Evolutionary conservation across 306 rosid genomes (phyloP).

Genomic region (Gillenia trifoliata): DNA sequence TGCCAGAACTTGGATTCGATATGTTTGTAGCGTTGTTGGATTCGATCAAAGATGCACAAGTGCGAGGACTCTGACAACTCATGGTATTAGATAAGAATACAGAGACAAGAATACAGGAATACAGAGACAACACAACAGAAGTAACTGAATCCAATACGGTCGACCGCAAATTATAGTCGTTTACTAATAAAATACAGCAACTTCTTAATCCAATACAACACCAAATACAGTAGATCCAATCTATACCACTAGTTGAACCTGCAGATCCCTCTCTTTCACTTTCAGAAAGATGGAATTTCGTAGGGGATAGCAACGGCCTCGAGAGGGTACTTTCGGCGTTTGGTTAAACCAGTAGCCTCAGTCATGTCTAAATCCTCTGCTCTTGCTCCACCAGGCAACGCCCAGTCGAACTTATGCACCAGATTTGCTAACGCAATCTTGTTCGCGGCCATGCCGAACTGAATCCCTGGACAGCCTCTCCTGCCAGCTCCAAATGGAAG

Average conservation of each 20-base stretch:
- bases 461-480: constrained; percentile 26
- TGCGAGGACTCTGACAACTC: too few species aligned
- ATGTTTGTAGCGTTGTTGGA: neutral
- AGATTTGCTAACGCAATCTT: constrained; percentile 35
- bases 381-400: constrained; percentile 15
- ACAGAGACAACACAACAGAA: neutral
- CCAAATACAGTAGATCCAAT: neutral
- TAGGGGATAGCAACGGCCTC: neutral
- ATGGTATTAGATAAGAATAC: too few species aligned
- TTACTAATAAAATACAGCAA: neutral
- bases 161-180: neutral
- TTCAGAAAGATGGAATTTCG: neutral
- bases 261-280: neutral
- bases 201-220: neutral
- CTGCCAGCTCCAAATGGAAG: constrained; percentile 36
- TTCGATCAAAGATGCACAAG: neutral
- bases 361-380: constrained; percentile 31
- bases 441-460: constrained; percentile 17
- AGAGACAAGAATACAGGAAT: neutral
- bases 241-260: neutral
- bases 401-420: constrained; percentile 29
- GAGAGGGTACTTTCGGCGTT: constrained; percentile 29
- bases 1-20: neutral
- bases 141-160: neutral
- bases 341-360: constrained; percentile 23